Conservation (phyloP, 2,329 filamentous ascomycete genomes). For the Ophiostoma australiae region DNA sequence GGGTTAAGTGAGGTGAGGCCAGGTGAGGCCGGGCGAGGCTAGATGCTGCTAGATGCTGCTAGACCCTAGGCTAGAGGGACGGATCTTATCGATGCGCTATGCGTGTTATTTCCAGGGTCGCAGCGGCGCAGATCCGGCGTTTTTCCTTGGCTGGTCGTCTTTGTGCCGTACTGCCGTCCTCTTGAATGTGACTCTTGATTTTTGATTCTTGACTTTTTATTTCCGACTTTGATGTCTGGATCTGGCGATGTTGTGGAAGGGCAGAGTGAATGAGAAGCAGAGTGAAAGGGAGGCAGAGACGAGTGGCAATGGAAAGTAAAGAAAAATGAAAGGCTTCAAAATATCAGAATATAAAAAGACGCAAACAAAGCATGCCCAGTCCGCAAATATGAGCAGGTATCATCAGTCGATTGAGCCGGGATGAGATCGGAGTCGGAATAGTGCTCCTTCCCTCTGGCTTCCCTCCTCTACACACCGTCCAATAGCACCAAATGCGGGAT, state of each 20-base stretch:
- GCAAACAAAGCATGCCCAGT: neutral
- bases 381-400: neutral
- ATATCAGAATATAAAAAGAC: neutral
- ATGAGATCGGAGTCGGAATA: neutral
- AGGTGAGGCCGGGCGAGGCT: neutral
- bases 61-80: neutral
- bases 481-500: constrained; percentile 22
- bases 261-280: neutral
- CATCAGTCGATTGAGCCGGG: constrained; percentile 17
- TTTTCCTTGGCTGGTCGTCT: neutral
- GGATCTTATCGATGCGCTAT: neutral
- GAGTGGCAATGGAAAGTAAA: neutral
- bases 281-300: neutral
- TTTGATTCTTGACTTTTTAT: neutral
- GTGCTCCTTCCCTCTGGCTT: neutral
- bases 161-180: neutral
- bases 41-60: neutral
- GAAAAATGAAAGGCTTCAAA: neutral
- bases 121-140: neutral
- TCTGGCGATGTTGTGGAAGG: neutral
- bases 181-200: neutral
- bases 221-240: neutral
- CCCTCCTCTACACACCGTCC: neutral
- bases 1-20: neutral
- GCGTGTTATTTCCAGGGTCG: neutral